Conservation (phyloP, 2,329 filamentous ascomycete species). For the Aspergillus luchuensis region DNA sequence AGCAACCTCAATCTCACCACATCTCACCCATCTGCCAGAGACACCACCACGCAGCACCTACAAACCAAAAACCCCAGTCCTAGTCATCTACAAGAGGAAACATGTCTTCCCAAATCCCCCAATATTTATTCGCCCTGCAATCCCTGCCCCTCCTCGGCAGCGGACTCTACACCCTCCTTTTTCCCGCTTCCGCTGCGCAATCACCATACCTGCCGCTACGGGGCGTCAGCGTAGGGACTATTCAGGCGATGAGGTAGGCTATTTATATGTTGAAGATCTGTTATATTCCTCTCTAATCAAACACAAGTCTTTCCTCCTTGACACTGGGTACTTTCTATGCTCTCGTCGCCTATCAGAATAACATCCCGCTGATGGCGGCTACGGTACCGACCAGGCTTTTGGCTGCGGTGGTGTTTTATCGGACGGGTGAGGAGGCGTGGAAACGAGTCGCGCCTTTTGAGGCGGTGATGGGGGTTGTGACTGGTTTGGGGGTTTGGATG, state of each 20-base stretch:
- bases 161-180: background rate
- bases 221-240: background rate
- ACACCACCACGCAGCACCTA: too few species aligned
- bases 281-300: background rate
- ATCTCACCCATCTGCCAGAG: too few species aligned
- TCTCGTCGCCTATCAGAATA: conserved; percentile 2
- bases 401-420: background rate
- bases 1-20: background rate
- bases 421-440: background rate
- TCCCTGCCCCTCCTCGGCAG: background rate
- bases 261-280: background rate
- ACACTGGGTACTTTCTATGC: conserved; percentile 2
- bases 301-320: background rate
- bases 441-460: background rate
- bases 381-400: background rate
- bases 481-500: background rate
- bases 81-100: background rate
- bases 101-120: background rate
- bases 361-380: background rate
- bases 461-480: background rate
- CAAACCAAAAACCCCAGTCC: background rate
- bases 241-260: conserved; percentile 3
- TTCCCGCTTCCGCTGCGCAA: background rate
- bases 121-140: background rate
- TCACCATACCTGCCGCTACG: background rate